Base-by-base conservation (phyloP, 2,329 filamentous ascomycete genomes). In the Acrodontium crateriforme region DNA sequence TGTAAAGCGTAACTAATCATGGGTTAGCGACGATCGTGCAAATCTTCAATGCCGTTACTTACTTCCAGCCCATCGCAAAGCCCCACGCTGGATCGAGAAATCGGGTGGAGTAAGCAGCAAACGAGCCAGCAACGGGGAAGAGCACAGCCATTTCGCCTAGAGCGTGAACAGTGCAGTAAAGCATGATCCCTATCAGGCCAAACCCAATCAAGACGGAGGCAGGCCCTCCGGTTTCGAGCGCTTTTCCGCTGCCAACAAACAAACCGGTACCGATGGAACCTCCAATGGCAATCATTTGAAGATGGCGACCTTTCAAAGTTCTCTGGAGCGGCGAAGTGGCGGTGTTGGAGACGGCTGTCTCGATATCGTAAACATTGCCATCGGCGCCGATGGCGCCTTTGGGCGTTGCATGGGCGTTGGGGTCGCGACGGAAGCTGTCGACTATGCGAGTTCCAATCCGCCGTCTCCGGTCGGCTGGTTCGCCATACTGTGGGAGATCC, bases 201-300 rank as follows among this genome's bases (percentile, higher is more conserved):
- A 83, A 91, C n/a, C 78, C 78, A 25, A 91, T 67, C 14, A 91
- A 55, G 13, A 91, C 52, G 0, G 80, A 78, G 1, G 78, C 83
- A 4, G 83, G 83, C 3, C 83, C 83, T 40, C 82, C 83, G 10
- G 63, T 61, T 25, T 70, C 63, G 34, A 91, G 61, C 13, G 58
- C 58, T 22, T 32, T 36, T 13, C 45, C 45, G 26, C 81, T 81
- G 12, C 40, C 40, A 14, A 48, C 44, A 26, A 36, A 43, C 13
- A 44, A 34, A 28, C 80, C 82, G 7, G 35, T 50, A 47, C 58
- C 58, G 45, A 93, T 93, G 8, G 80, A 87, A 23, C 85, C 85
- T 43, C 84, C 84, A 41, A 93, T 91, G 9, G 85, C 85, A 62
- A 94, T 94, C 85, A 94, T 93, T 59, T 93, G 84, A 48, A 93